These are phyloP conservation scores for Saccharomycopsis olivae DNA, from an alignment of 805 yeast genomes.

Conservation along the genomic window DNA sequence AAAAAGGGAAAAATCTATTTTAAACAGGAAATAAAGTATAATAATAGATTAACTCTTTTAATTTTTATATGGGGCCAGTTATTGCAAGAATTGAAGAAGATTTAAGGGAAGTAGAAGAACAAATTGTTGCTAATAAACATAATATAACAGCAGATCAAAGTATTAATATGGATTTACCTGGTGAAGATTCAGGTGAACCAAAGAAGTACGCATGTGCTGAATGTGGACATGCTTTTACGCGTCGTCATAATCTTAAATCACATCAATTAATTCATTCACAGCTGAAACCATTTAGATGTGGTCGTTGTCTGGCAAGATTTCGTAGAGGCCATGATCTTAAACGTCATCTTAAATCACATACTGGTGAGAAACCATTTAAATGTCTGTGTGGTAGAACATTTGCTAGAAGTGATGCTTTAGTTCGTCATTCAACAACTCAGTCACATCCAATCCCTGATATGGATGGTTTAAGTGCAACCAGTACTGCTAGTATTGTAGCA, in stretches of 20 bases:
- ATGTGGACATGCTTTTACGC: constrained; percentile 55
- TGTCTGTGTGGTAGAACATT: constrained; percentile 59
- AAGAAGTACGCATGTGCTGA: constrained; percentile 34
- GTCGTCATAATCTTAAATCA: constrained; percentile 66
- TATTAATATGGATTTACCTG: no score
- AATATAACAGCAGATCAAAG: no score
- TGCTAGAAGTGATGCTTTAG: constrained; percentile 68
- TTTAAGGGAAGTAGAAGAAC: no score
- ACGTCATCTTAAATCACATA: constrained; percentile 64
- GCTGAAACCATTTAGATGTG: constrained; percentile 53
- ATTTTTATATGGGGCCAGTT: no score
- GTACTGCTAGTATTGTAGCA: not conserved
- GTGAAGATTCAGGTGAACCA: no score
- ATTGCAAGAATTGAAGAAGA: no score
- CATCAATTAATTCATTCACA: constrained; percentile 61
- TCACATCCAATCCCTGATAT: no score
- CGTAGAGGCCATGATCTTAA: constrained; percentile 68
- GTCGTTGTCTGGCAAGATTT: constrained; percentile 49
- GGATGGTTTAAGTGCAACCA: constrained; percentile 19
- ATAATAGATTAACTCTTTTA: no score
- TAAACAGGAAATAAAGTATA: no score
- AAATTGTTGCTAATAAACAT: no score
- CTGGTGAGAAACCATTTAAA: constrained; percentile 60
- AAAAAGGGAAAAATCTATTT: no score
- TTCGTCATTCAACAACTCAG: constrained; percentile 49